phyloP scores from a whole-genome alignment of 2,329 filamentous ascomycete genomes.

The Penicillium vulpinum region DNA sequence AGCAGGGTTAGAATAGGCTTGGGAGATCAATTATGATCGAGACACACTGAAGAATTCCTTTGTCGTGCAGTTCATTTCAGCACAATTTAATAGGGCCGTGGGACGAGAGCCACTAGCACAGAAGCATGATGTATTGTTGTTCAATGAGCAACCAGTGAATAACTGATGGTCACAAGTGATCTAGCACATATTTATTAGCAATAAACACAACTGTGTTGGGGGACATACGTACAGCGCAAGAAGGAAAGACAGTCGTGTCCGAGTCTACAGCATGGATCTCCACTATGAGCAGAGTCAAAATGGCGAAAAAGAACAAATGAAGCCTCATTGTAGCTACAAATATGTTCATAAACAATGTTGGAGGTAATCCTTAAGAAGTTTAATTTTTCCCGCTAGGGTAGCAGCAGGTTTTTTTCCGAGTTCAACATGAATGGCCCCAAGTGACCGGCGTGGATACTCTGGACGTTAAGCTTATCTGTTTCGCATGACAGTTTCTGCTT shows the following conservation, averaged over 20 bases:
- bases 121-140: constrained; percentile 12
- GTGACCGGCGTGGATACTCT: constrained; percentile 3
- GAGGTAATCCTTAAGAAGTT: not conserved
- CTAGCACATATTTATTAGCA: constrained; percentile 4
- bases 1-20: not conserved
- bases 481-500: not conserved
- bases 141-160: constrained; percentile 14
- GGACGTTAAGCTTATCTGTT: constrained; percentile 4
- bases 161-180: constrained; percentile 7
- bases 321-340: constrained; percentile 6
- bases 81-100: constrained; percentile 9
- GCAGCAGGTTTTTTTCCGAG: constrained; percentile 8
- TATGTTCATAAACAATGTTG: not conserved
- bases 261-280: not conserved
- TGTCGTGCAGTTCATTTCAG: constrained; percentile 9
- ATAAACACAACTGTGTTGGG: no score
- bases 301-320: not conserved
- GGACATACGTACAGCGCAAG: constrained; percentile 10
- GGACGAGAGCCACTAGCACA: constrained; percentile 8
- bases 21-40: not conserved
- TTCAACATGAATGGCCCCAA: not conserved
- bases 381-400: not conserved
- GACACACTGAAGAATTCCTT: constrained; percentile 20
- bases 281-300: constrained; percentile 5
- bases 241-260: constrained; percentile 6